Base-by-base conservation (phyloP, 2,329 filamentous ascomycete species). In the Balansia obtecta region DNA sequence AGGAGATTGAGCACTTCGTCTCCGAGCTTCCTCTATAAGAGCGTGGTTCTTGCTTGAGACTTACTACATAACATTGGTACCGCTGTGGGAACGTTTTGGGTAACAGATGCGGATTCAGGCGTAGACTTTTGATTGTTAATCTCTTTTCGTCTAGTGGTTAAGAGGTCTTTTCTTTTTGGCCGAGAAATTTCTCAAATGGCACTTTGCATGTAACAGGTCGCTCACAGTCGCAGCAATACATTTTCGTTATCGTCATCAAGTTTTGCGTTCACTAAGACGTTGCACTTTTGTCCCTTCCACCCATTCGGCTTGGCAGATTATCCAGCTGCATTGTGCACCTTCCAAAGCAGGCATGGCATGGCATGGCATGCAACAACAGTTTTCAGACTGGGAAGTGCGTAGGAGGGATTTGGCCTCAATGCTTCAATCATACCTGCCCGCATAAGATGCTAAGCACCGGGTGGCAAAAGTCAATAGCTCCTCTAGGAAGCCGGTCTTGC, bases 1-100 rank as follows among this genome's bases (percentile, higher is more conserved):
- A 79, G 65, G 77, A 83, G 70, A 68, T 83, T 44, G 68, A 76
- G 65, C 71, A 77, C 61, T 78, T 83, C 61, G 68, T 81, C 50
- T 70, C 76, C 59, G 76, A 81, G 62, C 57, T 79, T 41, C 58
- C 61, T 45, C 52, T 65, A 60, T 70, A 67, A 67, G 56, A 55
- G 54, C 56, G 10, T 41, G 41, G 40, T 15, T 13, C 32, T 48
- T 45, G 41, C 46, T 52, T 53, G 38, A 45, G 32, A 16, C 30
- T 30, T 18, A 37, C 22, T 45, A 22, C 30, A 47, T 50, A 20
- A 45, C 39, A 32, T 50, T 11, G 18, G 39, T 27, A 32, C 42
- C n/a, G 46, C 43, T 20, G 41, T 45, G 18, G 13, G 20, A 30
- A 39, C 8, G 34, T 46, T 54, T 59, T 63, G 63, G 62, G 59